Evolutionary conservation across 1,139 yeast species (phyloP), one percentile per base, ranked within the genome.

Genomic region (Nematodospora anomalae): DNA sequence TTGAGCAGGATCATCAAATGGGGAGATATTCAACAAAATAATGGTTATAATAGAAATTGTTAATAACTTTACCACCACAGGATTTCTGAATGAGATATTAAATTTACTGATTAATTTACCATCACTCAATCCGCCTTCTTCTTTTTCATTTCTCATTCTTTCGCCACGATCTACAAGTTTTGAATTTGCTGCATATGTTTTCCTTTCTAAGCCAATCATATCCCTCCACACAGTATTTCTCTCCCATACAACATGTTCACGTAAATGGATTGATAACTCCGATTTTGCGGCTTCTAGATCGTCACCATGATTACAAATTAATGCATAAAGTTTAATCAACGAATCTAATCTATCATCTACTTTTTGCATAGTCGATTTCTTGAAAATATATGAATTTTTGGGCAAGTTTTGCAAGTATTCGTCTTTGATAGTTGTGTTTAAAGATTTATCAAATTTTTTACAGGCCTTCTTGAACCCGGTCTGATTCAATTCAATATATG

Each of bases 171-270:
- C 39, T 1, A 41, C 32, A 21, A 48, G 36, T 35, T 47, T 49
- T 2, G 61, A 49, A 36, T 57, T 62, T 4, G 76, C 75, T 6
- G 75, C 75, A 40, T 67, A 65, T 16, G 62, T 53, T 42, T 71
- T 80, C 53, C 95, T 77, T 58, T 90, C 96, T 53, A 89, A 64
- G 9, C 92, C 92, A 56, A 89, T 83, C 87, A 90, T 83, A 52
- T 80, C 86, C 51, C 81, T 75, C 87, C 87, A 81, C 4, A 80
- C 80, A 1, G 85, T 80, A 44, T 80, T 78, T 60, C 87, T 68
- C 55, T 81, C 87, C 83, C 87, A 82, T 7, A 82, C 86, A 35
- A 82, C 83, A 51, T 80, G 86, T 45, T 82, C 88, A 52, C 85
- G 73, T 42, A 82, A 62, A 49, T 75, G 80, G 4, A 82, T 71